Base-by-base conservation (phyloP, 2,329 filamentous ascomycete species). In the Rosellinia necatrix region DNA sequence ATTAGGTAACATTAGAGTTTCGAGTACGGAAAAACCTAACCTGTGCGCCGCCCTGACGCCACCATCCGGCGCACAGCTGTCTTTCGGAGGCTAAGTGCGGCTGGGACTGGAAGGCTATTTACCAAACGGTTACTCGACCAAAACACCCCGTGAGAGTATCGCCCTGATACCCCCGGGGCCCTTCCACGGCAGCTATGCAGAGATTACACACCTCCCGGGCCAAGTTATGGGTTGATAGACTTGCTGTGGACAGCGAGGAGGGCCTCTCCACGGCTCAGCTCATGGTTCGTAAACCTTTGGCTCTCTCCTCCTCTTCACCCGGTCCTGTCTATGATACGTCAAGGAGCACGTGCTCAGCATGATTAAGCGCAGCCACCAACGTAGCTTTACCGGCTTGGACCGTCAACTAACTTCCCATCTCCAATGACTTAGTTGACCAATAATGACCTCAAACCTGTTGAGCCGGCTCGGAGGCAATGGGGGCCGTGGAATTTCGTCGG, bases 401-500 rank as follows among this genome's bases (percentile, higher is more conserved):
- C 48, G 17, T 29, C 47, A 30, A 49, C 59, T 62, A 44, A 62
- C 47, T 17, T n/a, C 42, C 22, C n/a, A 42, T 29, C 21, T 42
- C 44, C 50, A 19, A 32, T 30, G 29, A 13, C 12, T 13, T 69
- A 85, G 84, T 82, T 97, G 70, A 90, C 85, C 64, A 96, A 96
- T 72, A 76, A 90, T 71, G 90, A 94, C 74, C 79, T 94, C 62
- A 92, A 91, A 70, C 79, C 85, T 67, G 91, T 97, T 48, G 91
- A 96, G 70, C 86, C 85, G 13, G 85, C 84, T 61, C 84, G 91
- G 55, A 85, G 92, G 51, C 84, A 90, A 81, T 97, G 92, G 92
- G 86, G 86, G 15, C 77, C 88, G 25, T 91, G 89, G 85, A 96
- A 96, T 73, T 96, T 92, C 70, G 88, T 96, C 35, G 89, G 85